Base-by-base conservation (phyloP, 2,329 filamentous ascomycete species). In the Cytospora leucostoma region DNA sequence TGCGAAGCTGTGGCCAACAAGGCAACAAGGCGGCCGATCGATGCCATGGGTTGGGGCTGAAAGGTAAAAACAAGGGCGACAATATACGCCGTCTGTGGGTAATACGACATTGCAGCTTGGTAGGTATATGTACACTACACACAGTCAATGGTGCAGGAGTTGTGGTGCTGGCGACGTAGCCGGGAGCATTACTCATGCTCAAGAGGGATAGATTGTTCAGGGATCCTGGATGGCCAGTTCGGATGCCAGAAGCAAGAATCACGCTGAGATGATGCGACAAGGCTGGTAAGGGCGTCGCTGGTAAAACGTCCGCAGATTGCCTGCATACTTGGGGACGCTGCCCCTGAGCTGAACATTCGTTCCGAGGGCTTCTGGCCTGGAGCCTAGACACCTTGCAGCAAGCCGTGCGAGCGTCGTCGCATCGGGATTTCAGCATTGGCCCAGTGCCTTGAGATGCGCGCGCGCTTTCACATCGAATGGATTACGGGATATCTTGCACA, bases 221-320 rank as follows among this genome's bases (percentile, higher is more conserved):
- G 44, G 44, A 47, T 21, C 19, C 10, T 47, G 44, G 44, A 19
- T 47, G 44, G 44, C 44, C n/a, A 47, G 44, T 47, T 19, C n/a
- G 8, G n/a, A 47, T 47, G 44, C 44, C 12, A 47, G 47, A 60
- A 54, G 52, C 51, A 55, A 56, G 54, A 52, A 47, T 38, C 61
- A 61, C 56, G 13, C 58, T 47, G 47, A 34, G 56, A 60, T 65
- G 61, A 65, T 63, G 61, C 61, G 61, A 63, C 61, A 55, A 57
- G 56, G 52, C 60, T 49, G 37, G 21, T 32, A 50, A 40, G 21
- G 38, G 47, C 21, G 38, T 53, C 27, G 55, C 37, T 63, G 56
- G 60, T 53, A 50, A 44, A 59, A 34, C 27, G 52, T 38, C 47
- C 37, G 35, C 34, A 55, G 38, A 61, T 55, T 61, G 52, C 52